Base-by-base conservation (phyloP, 306 rosid species). In the Begonia masoniana region DNA sequence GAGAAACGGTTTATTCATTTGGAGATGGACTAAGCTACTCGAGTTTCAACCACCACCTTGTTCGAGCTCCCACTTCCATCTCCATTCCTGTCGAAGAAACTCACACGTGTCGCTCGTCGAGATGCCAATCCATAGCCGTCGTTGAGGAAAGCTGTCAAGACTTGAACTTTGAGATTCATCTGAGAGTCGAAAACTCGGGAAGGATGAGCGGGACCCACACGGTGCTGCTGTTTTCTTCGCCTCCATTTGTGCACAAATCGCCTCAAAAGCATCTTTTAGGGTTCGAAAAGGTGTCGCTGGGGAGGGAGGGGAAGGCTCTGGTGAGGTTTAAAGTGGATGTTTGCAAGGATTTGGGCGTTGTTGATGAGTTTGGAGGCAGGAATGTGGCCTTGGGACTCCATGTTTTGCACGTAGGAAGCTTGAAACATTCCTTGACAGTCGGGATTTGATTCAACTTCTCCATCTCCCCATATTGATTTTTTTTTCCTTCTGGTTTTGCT, bases 1-100 rank as follows among this genome's bases (percentile, higher is more conserved):
- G 99, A 1, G 80, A 77, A 68, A 92, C 96, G 0, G 80, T 92
- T 23, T 86, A 70, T 61, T 35, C 87, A 17, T 92, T 92, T 59
- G 96, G 99, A 57, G 87, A 92, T 42, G 96, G 96, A 59, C 43
- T 92, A 53, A 67, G 99, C 65, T 92, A 71, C 66, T 74, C 87
- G 47, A 59, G 14, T 3, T 58, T 74, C 15, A 69, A 70, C 23
- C 96, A 92, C 71, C 74, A 67, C 58, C 62, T 92, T 26, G 73
- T 75, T 1, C 64, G 52, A n/a, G 93, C 95, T 3, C 96, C 99
- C 0, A 69, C 74, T 17, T 52, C 61, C 23, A 76, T 92, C 43
- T 64, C 75, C 0, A 50, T 92, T 62, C 88, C 95, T 2, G 68
- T 92, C 15, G 81, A 76, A 26, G 82, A 81, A 47, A 74, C 56